Evolutionary conservation across 2,329 filamentous ascomycete genomes (phyloP), one percentile per base, ranked within the genome.

Genomic region (Aspergillus proliferans): DNA sequence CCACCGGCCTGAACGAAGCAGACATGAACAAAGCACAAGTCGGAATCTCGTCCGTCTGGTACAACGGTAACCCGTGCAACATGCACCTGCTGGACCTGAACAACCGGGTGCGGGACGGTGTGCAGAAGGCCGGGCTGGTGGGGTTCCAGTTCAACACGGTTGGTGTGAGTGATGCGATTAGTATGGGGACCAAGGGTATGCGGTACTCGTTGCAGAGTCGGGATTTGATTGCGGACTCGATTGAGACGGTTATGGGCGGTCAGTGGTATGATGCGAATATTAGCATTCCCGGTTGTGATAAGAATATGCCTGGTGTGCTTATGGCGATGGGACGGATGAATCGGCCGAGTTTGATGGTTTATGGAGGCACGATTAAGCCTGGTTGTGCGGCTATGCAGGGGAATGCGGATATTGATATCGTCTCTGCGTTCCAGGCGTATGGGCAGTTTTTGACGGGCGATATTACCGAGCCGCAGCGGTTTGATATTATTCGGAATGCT

Each of bases 91-190:
- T 98, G 71, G 88, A 94, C 64, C 82, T 98, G 52, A 95, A 88
- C 66, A 79, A 86, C 69, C 76, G 85, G 56, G 86, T 95, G 57
- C 84, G 82, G 59, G 80, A 86, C 65, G 82, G 84, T 53, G 85
- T 88, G 28, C 74, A 84, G 59, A 77, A 86, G 62, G 87, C 90
- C 26, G 88, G 89, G 19, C 78, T 98, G 53, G 80, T 95, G 52
- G 89, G 90, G 55, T 95, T 94, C 79, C 91, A 96, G 70, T 98
- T 98, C 82, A 98, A 98, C 78, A 98, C 94, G 52, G 88, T 98
- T 64, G 93, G 93, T 64, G 94, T 98, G 58, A 95, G 89, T 56
- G 93, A 98, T 69, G 93, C 84, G 51, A 98, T 98, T 62, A 95
- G 89, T 61, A 98, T 98, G 93, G 93, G 93, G 46, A 98, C 93